These are phyloP conservation scores for Stromatinia cepivora DNA, from an alignment of 2,329 filamentous ascomycete species.

Conservation along the genomic window DNA sequence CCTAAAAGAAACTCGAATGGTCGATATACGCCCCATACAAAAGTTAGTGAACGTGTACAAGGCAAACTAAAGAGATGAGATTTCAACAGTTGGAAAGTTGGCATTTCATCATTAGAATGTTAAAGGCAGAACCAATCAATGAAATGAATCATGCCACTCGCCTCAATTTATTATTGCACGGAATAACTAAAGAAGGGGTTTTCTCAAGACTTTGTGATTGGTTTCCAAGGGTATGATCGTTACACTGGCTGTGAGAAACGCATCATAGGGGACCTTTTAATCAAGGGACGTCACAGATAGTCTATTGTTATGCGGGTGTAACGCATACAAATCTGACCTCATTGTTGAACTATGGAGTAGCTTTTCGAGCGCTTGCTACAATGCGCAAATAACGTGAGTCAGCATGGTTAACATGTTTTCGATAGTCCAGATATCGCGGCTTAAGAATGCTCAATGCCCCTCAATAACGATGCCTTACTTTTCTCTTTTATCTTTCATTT, in stretches of 20 bases:
- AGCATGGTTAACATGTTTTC: not conserved
- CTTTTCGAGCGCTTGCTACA: not conserved
- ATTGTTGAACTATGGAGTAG: conserved; percentile 25
- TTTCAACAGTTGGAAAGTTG: conserved; percentile 16
- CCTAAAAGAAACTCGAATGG: conserved; percentile 28
- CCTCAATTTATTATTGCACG: not conserved
- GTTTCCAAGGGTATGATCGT: not conserved
- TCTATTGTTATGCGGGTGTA: conserved; percentile 10
- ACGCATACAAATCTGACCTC: not conserved
- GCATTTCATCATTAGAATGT: not conserved
- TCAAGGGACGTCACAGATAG: conserved; percentile 7
- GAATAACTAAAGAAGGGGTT: not conserved
- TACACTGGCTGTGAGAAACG: conserved; percentile 5
- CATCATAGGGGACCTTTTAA: not conserved
- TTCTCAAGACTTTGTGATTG: not conserved
- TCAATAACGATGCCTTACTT: conserved; percentile 53
- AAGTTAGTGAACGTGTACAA: conserved; percentile 26
- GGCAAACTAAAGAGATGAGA: conserved; percentile 30
- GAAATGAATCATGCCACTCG: conserved; percentile 11
- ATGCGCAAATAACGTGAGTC: not conserved
- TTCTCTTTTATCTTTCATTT: not conserved
- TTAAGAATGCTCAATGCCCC: not conserved
- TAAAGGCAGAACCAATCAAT: conserved; percentile 4
- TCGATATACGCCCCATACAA: conserved; percentile 26
- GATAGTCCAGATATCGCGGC: not conserved